Percentiles rank a stretch among this genome's conserved stretches.
phyloP scores from a whole-genome alignment of 768 basidiomycete genomes.

The Lyophyllum semitale region DNA sequence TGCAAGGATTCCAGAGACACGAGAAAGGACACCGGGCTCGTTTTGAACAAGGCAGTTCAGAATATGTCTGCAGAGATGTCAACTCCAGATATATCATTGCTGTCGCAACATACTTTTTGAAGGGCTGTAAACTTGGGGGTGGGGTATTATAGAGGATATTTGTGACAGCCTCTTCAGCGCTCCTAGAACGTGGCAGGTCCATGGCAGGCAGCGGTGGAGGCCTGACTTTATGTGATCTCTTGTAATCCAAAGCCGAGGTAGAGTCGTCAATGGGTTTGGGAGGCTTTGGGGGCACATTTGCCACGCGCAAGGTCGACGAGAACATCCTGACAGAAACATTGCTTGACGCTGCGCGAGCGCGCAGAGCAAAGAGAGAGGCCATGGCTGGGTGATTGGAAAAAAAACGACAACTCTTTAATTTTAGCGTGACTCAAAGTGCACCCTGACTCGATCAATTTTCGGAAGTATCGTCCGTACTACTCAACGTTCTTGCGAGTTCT shows the following conservation, averaged over 20 bases:
- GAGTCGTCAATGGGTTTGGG: slow-evolving; percentile 87
- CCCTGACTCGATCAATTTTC: slow-evolving; percentile 12
- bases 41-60: slow-evolving; percentile 99
- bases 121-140: slow-evolving; percentile 87
- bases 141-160: slow-evolving; percentile 98
- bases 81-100: neutral
- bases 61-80: slow-evolving; percentile 64
- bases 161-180: slow-evolving; percentile 94
- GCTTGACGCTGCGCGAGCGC: slow-evolving; percentile 30
- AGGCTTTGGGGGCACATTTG: slow-evolving; percentile 58
- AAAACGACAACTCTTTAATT: slow-evolving; percentile 2
- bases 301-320: slow-evolving; percentile 33
- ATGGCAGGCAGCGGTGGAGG: slow-evolving; percentile 87
- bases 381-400: slow-evolving; percentile 17
- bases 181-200: slow-evolving; percentile 80
- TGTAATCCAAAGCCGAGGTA: slow-evolving; percentile 94
- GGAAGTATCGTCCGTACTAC: too few relatives aligned
- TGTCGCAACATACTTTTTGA: slow-evolving; percentile 70
- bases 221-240: slow-evolving; percentile 63
- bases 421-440: slow-evolving; percentile 5
- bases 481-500: slow-evolving; percentile 29
- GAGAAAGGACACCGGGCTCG: slow-evolving; percentile 98
- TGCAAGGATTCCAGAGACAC: slow-evolving; percentile 96
- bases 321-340: slow-evolving; percentile 35
- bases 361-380: slow-evolving; percentile 30